Evolutionary conservation across 768 basidiomycete genomes (phyloP), one percentile per base, ranked within the genome.

Genomic region (Amanita rimosa): DNA sequence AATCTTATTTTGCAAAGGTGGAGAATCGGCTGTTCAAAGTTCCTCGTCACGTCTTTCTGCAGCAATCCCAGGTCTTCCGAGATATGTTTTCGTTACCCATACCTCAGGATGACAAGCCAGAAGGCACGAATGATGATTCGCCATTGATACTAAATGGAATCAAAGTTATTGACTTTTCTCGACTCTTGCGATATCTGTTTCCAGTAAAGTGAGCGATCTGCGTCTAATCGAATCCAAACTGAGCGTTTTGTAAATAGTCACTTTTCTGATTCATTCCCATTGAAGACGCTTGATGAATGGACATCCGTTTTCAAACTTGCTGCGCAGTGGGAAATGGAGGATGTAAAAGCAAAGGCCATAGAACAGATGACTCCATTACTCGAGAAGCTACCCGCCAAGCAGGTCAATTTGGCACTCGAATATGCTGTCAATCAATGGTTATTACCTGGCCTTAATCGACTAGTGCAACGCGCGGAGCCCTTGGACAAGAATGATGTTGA

Each of bases 21-120:
- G 71, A 71, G 40, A 59, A 62, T 36, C 54, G 53, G 10, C 49
- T 68, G 19, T 72, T 70, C 60, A 66, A 67, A 48, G 56, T 71
- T 9, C 70, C 68, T 13, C 59, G 61, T 11, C 56, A 59, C n/a
- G 58, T 62, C 21, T 64, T 73, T 24, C 54, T 59, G 27, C 55
- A 58, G 16, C 58, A 61, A 36, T 70, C 68, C 0, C 58, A 60
- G 3, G 58, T 69, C 1, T 68, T 71, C 54, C 53, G 54, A 8
- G 47, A 62, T 7, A 61, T 66, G 55, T 67, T 71, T 49, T 51
- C 55, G 9, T 53, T 68, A 4, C 66, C 64, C 9, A 52, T 57
- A 4, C 48, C 44, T n/a, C 50, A 54, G 4, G 50, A 51, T 4
- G 47, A n/a, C 27, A 4, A 44, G 27, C 52, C 50, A 6, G 63